Conservation (phyloP, 1,139 yeast species). For the Kodamaea alishanica region DNA sequence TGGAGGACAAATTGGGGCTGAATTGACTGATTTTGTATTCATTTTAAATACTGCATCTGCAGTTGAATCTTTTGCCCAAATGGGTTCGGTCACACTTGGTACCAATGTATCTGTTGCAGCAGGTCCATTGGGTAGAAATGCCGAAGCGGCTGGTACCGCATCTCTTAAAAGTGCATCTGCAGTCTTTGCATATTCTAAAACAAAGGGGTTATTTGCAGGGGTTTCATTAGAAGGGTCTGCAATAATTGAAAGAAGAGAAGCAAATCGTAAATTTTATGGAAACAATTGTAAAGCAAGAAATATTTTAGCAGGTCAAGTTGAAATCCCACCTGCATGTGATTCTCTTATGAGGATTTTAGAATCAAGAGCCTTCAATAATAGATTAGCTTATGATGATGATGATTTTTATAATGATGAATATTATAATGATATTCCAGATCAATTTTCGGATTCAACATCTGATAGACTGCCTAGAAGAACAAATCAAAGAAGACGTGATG, state of each 20-base stretch:
- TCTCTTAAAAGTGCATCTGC: constrained; percentile 87
- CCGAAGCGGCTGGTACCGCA: constrained; percentile 97
- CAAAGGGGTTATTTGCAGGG: constrained; percentile 96
- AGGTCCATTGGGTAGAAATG: constrained; percentile 96
- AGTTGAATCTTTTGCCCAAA: constrained; percentile 89
- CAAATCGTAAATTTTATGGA: constrained; percentile 93
- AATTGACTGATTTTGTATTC: constrained; percentile 92
- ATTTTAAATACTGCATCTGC: constrained; percentile 84
- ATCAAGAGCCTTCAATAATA: constrained; percentile 74
- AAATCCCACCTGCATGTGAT: constrained; percentile 92
- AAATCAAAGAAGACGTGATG: constrained; percentile 23
- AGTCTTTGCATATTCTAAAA: constrained; percentile 88
- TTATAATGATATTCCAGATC: constrained; percentile 71
- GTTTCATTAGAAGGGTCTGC: constrained; percentile 96
- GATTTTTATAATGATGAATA: constrained; percentile 57
- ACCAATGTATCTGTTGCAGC: constrained; percentile 97
- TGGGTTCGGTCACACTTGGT: constrained; percentile 92
- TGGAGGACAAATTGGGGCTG: constrained; percentile 97
- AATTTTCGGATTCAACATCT: constrained; percentile 48
- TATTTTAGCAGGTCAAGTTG: constrained; percentile 80
- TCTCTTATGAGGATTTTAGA: constrained; percentile 82
- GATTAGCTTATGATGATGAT: constrained; percentile 47
- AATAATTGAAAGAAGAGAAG: constrained; percentile 91
- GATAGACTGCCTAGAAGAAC: constrained; percentile 26
- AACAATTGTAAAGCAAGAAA: constrained; percentile 77